Evolutionary conservation across 2,329 filamentous ascomycete species (phyloP).

Genomic region (Xylaria hypoxylon): DNA sequence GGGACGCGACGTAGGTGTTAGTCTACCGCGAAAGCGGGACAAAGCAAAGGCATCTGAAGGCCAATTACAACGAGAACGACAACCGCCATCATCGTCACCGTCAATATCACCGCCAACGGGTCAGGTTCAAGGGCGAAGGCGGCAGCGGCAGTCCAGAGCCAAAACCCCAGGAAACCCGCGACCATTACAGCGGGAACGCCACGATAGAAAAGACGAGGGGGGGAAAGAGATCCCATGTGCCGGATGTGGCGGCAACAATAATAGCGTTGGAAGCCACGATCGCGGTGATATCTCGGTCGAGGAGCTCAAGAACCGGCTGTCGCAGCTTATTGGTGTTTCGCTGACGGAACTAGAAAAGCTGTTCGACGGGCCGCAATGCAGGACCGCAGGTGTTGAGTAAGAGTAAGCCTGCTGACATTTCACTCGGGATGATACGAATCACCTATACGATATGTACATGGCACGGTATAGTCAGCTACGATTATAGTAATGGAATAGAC

Average conservation of each 20-base stretch:
- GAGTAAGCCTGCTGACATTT: slow-evolving; percentile 8
- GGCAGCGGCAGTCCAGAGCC: slow-evolving; percentile 6
- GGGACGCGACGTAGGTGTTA: slow-evolving; percentile 1
- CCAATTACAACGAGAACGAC: not conserved
- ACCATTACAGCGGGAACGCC: not conserved
- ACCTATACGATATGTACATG: slow-evolving; percentile 28
- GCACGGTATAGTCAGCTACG: not conserved
- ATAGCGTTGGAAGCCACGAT: slow-evolving; percentile 27
- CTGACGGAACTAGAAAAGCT: slow-evolving; percentile 48
- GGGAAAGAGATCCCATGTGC: slow-evolving; percentile 13
- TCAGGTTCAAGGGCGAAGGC: not conserved
- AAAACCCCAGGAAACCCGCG: not conserved
- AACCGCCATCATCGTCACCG: not conserved
- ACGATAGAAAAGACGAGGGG: slow-evolving; percentile 2
- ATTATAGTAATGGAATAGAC: slow-evolving; percentile 6
- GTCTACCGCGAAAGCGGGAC: slow-evolving; percentile 20
- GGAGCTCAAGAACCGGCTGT: slow-evolving; percentile 49
- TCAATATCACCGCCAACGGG: not conserved
- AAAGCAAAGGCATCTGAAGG: not conserved
- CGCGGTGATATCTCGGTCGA: slow-evolving; percentile 49
- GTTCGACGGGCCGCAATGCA: slow-evolving; percentile 44
- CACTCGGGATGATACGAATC: slow-evolving; percentile 19
- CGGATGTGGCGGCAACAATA: slow-evolving; percentile 10
- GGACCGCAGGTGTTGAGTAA: slow-evolving; percentile 12
- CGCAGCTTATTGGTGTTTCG: slow-evolving; percentile 48